These are phyloP conservation scores for Nitzschia sp. DNA, from an alignment of 108 stramenopile genomes.

Conservation along the genomic window DNA sequence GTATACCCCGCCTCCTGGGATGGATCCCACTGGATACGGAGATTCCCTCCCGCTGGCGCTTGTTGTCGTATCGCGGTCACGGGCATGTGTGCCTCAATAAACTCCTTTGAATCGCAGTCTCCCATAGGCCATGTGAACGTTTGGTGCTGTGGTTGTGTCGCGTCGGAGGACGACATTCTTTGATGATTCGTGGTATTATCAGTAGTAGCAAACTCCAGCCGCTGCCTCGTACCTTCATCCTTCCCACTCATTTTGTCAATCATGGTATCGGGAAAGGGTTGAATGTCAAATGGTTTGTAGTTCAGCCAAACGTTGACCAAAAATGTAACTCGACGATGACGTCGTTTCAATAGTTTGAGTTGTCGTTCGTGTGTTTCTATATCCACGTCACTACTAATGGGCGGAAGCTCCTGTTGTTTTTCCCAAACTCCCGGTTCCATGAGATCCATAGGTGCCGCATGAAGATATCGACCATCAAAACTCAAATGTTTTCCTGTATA, in stretches of 20 bases:
- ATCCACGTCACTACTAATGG: not conserved
- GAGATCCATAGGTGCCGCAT: conserved; percentile 73
- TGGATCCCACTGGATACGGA: conserved; percentile 27
- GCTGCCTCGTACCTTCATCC: conserved; percentile 2
- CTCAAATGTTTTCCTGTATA: conserved; percentile 72
- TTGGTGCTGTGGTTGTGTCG: not conserved
- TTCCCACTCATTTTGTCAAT: conserved; percentile 60
- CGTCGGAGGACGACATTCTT: not conserved
- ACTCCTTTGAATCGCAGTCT: conserved; percentile 43
- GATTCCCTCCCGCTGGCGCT: conserved; percentile 24
- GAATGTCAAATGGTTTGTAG: conserved; percentile 73
- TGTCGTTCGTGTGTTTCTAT: not conserved
- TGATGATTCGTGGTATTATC: not conserved
- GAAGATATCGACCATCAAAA: conserved; percentile 79
- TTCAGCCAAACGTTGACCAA: conserved; percentile 94
- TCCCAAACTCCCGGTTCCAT: conserved; percentile 58
- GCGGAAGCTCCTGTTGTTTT: conserved; percentile 31
- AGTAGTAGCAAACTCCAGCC: conserved; percentile 8
- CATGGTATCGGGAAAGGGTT: conserved; percentile 70
- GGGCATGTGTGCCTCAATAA: conserved; percentile 52
- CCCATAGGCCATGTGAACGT: conserved; percentile 69
- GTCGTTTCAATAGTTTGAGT: conserved; percentile 14
- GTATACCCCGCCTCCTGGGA: not conserved
- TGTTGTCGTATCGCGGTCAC: conserved; percentile 26
- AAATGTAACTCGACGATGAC: conserved; percentile 73